Base-by-base conservation (phyloP, 1,139 yeast species). In the Blastobotrys apis region DNA sequence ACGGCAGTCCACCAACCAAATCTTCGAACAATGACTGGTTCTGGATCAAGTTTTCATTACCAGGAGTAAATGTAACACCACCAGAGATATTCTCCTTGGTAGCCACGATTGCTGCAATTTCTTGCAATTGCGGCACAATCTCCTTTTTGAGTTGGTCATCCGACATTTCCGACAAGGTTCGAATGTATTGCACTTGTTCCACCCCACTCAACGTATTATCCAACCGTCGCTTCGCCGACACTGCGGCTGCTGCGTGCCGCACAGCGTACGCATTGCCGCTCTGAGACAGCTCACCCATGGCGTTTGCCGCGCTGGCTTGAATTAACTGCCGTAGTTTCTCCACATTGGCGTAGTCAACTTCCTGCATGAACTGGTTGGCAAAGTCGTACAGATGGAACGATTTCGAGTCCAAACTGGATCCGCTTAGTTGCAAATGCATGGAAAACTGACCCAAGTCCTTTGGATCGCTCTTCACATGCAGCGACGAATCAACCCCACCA, bases 261-360 rank as follows among this genome's bases (percentile, higher is more conserved):
- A 80, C 75, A 1, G 97, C 96, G 65, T 75, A 90, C 1, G 83
- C 72, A 60, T 92, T 97, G 1, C 99, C 99, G 41, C 84, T 72
- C 50, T 90, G 94, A 5, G 96, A 92, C 42, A 88, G 76, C 9
- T 75, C 71, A 55, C 88, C 81, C 54, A 88, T 70, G 56, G 85
- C 87, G 56, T 87, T 90, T 35, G 90, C 84, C 0, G 86, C 84
- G 60, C 82, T 65, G 42, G 81, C 77, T 55, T 83, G 84, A 37
- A 94, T 78, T 52, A 92, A 69, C 1, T 86, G 80, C 50, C 78
- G 72, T 48, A 92, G 70, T 58, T 90, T 92, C 43, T 81, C 83
- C 44, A 80, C 69, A 40, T 84, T 84, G 17, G 69, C 70, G 55
- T 87, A 82, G 52, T 81, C 78, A 1, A 97, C 87, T 37, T 78